Evolutionary conservation across 129 eudicot species (phyloP), one percentile per base, ranked within the genome.

Genomic region (Smallanthus sonchifolius): DNA sequence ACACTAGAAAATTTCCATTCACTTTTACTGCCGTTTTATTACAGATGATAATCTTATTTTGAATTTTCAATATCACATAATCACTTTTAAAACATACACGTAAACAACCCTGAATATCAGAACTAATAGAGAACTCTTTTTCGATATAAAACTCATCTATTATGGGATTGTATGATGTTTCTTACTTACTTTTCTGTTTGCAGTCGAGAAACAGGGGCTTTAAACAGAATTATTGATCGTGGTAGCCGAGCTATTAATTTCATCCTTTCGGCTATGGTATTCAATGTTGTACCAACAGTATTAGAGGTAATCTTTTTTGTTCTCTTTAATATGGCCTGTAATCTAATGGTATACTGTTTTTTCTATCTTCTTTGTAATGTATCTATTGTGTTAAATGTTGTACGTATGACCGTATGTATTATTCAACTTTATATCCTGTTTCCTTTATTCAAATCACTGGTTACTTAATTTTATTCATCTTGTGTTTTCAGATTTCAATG

Each of bases 211-310:
- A 94, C 99, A 30, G 99, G 99, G 45, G 96, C 77, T 76, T 82
- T 94, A 14, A 94, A 87, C 77, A 90, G 99, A 63, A 85, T 87
- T 20, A 91, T 91, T 74, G 99, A 94, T 81, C 97, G 99, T 78
- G 99, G 99, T 84, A 94, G 99, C 87, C 93, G 99, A 67, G 99
- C 99, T 75, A 94, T 94, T 44, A 94, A 94, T 82, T 94, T 91
- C 78, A 88, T 94, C 19, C 97, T 94, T 70, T 76, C 87, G 38
- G 77, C 99, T 44, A 94, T 94, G 99, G 99, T 94, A 64, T 94
- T 94, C 79, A 94, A 94, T 80, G 94, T 94, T 80, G 96, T 91
- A 20, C 99, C 99, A 9, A 94, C 97, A 51, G 59, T 94, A 48
- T 72, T 94, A 82, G 99, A 94, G 99, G 99, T 94, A 79, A 70